A percentile compares a stretch with the other conserved stretches of the same genome.
Evolutionary conservation across 1,139 yeast genomes (phyloP).

Genomic region (Hansenula lynferdii): DNA sequence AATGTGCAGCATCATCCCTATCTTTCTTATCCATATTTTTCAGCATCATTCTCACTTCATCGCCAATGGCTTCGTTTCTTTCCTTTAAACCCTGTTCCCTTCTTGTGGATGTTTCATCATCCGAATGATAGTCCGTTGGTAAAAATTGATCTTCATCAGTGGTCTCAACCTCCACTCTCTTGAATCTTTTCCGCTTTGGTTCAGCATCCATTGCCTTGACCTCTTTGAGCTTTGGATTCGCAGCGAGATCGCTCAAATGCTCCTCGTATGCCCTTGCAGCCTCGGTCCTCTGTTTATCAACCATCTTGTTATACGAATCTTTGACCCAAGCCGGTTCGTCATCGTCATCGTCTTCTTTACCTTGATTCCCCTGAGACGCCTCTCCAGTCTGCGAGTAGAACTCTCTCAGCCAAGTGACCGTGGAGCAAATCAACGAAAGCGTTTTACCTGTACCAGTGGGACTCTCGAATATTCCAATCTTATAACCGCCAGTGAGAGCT

Average conservation of each 20-base stretch:
- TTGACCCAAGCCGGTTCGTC: conserved; percentile 63
- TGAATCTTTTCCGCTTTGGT: conserved; percentile 14
- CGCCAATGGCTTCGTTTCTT: conserved; percentile 29
- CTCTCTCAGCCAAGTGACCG: conserved; percentile 81
- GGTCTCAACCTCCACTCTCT: conserved; percentile 13
- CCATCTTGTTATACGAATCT: conserved; percentile 33
- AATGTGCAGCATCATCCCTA: conserved; percentile 6
- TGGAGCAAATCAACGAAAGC: conserved; percentile 76
- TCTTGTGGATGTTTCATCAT: conserved; percentile 19
- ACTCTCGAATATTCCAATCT: conserved; percentile 82
- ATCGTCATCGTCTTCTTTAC: conserved; percentile 32
- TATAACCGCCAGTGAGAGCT: conserved; percentile 51
- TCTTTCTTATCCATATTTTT: conserved; percentile 31
- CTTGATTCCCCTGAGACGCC: conserved; percentile 13
- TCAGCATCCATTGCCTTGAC: conserved; percentile 6
- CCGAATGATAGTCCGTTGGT: conserved; percentile 33
- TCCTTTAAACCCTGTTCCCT: conserved; percentile 9
- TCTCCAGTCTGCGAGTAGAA: conserved; percentile 32
- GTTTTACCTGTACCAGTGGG: conserved; percentile 98
- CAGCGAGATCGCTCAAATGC: conserved; percentile 26
- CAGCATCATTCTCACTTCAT: conserved; percentile 41
- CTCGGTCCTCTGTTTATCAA: conserved; percentile 27
- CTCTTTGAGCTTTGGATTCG: conserved; percentile 15
- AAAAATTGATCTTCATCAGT: conserved; percentile 29
- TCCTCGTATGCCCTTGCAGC: conserved; percentile 34